Conservation (phyloP, 2,329 filamentous ascomycete species). For the Trichoderma afroharzianum region DNA sequence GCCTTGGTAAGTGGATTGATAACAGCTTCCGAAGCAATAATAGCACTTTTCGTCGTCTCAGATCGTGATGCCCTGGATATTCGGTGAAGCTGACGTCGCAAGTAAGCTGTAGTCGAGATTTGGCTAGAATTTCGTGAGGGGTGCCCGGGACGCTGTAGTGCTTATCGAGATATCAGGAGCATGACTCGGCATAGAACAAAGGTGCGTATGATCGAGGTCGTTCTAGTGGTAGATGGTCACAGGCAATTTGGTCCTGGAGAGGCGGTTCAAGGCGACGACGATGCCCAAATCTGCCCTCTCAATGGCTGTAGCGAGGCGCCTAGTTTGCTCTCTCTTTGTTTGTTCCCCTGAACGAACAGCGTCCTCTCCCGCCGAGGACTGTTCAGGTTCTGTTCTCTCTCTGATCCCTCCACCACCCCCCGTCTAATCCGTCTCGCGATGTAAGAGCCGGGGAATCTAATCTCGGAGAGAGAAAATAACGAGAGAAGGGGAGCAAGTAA, state of each 20-base stretch:
- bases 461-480: not conserved
- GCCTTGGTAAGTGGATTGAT: too few species aligned
- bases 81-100: not conserved
- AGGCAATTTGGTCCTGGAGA: not conserved
- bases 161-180: constrained; percentile 1
- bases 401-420: constrained; percentile 10
- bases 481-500: not conserved
- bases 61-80: not conserved
- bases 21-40: not conserved
- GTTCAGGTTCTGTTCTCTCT: not conserved
- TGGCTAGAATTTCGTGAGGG: not conserved
- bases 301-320: not conserved
- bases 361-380: not conserved
- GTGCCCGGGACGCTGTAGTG: not conserved
- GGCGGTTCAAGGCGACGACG: not conserved
- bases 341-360: not conserved
- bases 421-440: not conserved
- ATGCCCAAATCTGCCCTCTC: not conserved
- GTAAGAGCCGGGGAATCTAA: not conserved
- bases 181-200: not conserved
- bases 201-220: not conserved
- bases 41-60: not conserved
- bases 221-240: not conserved
- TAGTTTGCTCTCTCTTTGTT: not conserved
- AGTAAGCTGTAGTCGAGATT: not conserved